A percentile compares a stretch with the other conserved stretches of the same genome.
These are phyloP conservation scores for Cercospora janseana DNA, from an alignment of 2,329 filamentous ascomycete genomes.

Conservation along the genomic window DNA sequence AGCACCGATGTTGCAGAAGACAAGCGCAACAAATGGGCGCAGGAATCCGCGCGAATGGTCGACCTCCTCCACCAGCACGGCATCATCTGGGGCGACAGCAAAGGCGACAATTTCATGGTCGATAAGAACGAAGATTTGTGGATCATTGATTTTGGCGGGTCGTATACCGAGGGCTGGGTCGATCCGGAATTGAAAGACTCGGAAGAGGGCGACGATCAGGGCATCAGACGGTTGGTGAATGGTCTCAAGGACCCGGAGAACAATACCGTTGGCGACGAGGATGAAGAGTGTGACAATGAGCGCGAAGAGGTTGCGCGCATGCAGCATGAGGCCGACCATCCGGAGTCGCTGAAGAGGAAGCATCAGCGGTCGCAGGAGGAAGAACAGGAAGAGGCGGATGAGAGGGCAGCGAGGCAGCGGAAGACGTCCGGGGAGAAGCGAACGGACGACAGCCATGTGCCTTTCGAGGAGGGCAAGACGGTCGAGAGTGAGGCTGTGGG, in stretches of 20 bases:
- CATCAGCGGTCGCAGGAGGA: slow-evolving; percentile 5
- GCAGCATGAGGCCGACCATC: slow-evolving; percentile 11
- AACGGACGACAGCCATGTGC: slow-evolving; percentile 2
- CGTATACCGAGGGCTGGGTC: slow-evolving; percentile 42
- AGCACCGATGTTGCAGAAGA: slow-evolving; percentile 33
- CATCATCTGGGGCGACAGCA: slow-evolving; percentile 43
- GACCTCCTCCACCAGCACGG: slow-evolving; percentile 37
- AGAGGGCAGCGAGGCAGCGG: slow-evolving; percentile 10
- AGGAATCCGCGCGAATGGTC: slow-evolving; percentile 31
- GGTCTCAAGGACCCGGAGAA: slow-evolving; percentile 33
- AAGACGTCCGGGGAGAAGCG: slow-evolving; percentile 8
- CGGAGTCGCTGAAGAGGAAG: slow-evolving; percentile 9
- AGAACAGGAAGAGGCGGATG: slow-evolving; percentile 11
- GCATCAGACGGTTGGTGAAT: slow-evolving; percentile 33
- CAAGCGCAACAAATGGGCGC: slow-evolving; percentile 36
- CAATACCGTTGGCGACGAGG: slow-evolving; percentile 18
- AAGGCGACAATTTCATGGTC: slow-evolving; percentile 44
- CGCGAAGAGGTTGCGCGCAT: slow-evolving; percentile 1
- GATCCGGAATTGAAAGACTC: slow-evolving; percentile 39
- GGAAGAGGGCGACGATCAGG: slow-evolving; percentile 38
- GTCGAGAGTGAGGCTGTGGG: background rate
- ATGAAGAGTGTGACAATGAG: slow-evolving; percentile 18
- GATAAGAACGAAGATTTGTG: slow-evolving; percentile 39
- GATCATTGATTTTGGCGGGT: slow-evolving; percentile 43
- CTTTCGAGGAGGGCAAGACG: slow-evolving; percentile 8